Base-by-base conservation (phyloP, 2,329 filamentous ascomycete genomes). In the Magnaporthales sp. region DNA sequence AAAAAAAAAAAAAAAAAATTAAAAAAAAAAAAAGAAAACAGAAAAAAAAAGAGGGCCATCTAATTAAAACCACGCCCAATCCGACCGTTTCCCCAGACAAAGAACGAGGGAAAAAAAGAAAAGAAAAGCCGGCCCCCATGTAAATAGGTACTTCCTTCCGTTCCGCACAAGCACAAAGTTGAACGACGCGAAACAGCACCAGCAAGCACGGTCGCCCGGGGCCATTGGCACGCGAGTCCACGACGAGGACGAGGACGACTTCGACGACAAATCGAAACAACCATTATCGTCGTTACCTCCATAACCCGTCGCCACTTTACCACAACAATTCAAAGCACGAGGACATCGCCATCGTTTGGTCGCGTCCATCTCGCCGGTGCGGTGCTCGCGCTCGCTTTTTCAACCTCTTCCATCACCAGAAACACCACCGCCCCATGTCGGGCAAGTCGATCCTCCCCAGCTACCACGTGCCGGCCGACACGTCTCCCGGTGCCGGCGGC, bases 371-470 rank as follows among this genome's bases (percentile, higher is more conserved):
- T 65, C 63, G 15, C 46, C 51, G 27, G 27, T 54, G 29, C 63
- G 38, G 22, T 65, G 26, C 63, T 65, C 38, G 38, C 38, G 38
- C 38, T 46, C 51, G 51, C 63, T 10, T 65, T 29, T 19, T 24
- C 2, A 27, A 51, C 22, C 1, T 8, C 31, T 1, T 30, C 51
- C 19, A 58, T 60, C 51, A 46, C n/a, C 38, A n/a, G n/a, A n/a
- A 19, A 26, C 38, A 15, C 13, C 13, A 19, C 30, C n/a, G 62
- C 30, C 31, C 30, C 31, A 65, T 65, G 63, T 65, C 63, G 38
- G 31, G 38, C 63, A 65, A 65, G 15, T 58, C 63, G 31, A 46
- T 65, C 46, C 63, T 65, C 63, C 63, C 63, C n/a, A 65, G 46
- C 63, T 65, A 65, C 63, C 62, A 64, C 19, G 63, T 56, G 26